Base-by-base conservation (phyloP, 129 eudicot species). In the Escallonia herrerae region DNA sequence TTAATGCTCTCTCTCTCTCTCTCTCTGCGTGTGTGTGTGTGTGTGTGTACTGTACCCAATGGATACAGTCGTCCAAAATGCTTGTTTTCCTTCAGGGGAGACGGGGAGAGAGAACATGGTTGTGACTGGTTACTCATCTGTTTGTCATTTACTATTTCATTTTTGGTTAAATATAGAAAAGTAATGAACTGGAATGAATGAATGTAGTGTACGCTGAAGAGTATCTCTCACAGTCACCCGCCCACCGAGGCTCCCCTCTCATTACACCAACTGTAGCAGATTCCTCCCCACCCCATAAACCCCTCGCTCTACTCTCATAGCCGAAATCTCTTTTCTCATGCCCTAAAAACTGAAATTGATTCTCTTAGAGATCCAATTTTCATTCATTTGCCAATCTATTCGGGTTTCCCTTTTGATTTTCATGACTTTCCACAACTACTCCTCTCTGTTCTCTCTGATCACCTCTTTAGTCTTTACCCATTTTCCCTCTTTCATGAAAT, bases 321-420 rank as follows among this genome's bases (percentile, higher is more conserved):
- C 37, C 14, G 10, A 51, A 48, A 15, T 6, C 46, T 59, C 42
- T 74, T 2, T 4, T 60, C 5, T 65, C 39, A 46, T 13, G 13
- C 73, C 64, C 37, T 48, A 22, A 22, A 22, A 22, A 22, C 1
- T 22, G 33, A 1, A 22, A 22, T 22, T 22, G 33, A 22, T 22
- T 22, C 33, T 22, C 33, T 22, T 22, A 37, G 11, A 14, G 6
- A 40, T 37, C 43, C 63, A 51, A 49, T 60, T 38, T 2, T 22
- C 50, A 62, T 72, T 52, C 56, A 67, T 72, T 56, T 54, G 41
- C 53, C 62, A 51, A 62, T 68, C 44, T 22, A 6, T 41, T 58
- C 64, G 6, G 56, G 58, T 77, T 69, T 37, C 66, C 64, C 33
- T 22, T 5, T 65, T 56, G 7, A 8, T 7, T 41, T 75, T 64